Evolutionary conservation across 305 asterid species (phyloP), one percentile per base, ranked within the genome.

Genomic region (Plantago rigida): DNA sequence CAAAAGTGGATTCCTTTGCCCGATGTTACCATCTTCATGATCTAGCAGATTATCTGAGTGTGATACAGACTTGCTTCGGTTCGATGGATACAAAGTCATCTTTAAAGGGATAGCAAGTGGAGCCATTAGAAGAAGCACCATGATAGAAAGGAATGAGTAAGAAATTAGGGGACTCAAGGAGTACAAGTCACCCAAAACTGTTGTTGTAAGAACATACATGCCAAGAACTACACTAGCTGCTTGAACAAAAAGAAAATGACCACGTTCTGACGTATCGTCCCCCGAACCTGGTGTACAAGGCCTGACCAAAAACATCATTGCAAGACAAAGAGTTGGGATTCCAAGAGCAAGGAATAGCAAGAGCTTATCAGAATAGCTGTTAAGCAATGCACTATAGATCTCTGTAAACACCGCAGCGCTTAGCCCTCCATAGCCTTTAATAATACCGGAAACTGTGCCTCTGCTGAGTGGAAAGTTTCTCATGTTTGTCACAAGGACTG

Each of bases 401-500:
- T 78, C 84, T 2, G 91, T 78, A 45, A 69, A 86, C 9, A 86
- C 88, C 36, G 94, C 94, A 50, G 84, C 84, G 31, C 91, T 80
- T 12, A 86, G 79, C 31, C 91, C 94, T 14, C 71, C 75, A 59
- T 86, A 83, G 63, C 94, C 94, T 78, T 83, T 83, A 69, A 86
- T 80, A 69, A 81, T 75, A 1, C 91, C 91, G 61, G 94, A 78
- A 62, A 86, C 85, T 0, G 79, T 79, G 69, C 91, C 94, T 26
- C 88, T 82, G 54, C 81, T 81, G 10, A 73, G 70, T 36, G 91
- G 91, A 75, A 86, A 86, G 80, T 86, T 86, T 66, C 88, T 80
- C 87, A 86, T 77, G 47, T 86, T 86, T 26, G 91, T 86, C 48
- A 83, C 94, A 4, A 86, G 85, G 68, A 86, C 84, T 49, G 81